These are phyloP conservation scores for Agarophyton chilense DNA, from an alignment of 23 red algal genomes.

Conservation along the genomic window DNA sequence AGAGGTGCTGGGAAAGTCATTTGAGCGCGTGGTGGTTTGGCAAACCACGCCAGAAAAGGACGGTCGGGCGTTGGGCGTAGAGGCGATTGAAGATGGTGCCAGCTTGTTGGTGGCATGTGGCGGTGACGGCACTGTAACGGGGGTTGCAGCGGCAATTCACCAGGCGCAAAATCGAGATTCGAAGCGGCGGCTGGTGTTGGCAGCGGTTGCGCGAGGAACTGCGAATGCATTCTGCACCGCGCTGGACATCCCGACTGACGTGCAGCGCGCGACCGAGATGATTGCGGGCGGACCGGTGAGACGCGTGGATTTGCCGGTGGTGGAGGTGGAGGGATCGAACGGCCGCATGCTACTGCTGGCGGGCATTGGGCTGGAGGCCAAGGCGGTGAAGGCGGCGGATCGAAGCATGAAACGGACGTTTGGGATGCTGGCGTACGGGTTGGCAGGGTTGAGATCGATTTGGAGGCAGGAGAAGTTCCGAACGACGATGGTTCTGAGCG, in stretches of 20 bases:
- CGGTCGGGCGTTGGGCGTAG: conserved; percentile 17
- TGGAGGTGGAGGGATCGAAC: background rate
- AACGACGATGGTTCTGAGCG: conserved; percentile 7
- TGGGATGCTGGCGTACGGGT: conserved; percentile 45
- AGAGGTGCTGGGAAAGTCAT: background rate
- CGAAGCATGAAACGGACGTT: conserved; percentile 34
- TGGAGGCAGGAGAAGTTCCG: conserved; percentile 34
- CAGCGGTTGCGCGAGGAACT: conserved; percentile 66
- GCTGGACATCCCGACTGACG: conserved; percentile 56
- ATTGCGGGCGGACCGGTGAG: conserved; percentile 21
- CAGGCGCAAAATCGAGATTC: background rate
- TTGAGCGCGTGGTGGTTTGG: conserved; percentile 37
- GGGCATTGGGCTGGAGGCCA: conserved; percentile 64
- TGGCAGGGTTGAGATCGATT: conserved; percentile 29
- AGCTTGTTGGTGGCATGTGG: conserved; percentile 48
- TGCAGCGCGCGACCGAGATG: conserved; percentile 25
- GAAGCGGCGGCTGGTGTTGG: conserved; percentile 11
- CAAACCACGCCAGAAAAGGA: conserved; percentile 24
- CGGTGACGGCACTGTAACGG: conserved; percentile 66
- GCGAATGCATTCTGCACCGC: conserved; percentile 73
- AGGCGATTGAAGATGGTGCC: conserved; percentile 57
- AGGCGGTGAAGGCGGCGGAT: conserved; percentile 17
- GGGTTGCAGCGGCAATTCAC: conserved; percentile 38
- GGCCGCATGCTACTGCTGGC: conserved; percentile 57
- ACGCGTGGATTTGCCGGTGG: conserved; percentile 48